Base-by-base conservation (phyloP, 805 yeast genomes). In the Myxozyma udenii region DNA sequence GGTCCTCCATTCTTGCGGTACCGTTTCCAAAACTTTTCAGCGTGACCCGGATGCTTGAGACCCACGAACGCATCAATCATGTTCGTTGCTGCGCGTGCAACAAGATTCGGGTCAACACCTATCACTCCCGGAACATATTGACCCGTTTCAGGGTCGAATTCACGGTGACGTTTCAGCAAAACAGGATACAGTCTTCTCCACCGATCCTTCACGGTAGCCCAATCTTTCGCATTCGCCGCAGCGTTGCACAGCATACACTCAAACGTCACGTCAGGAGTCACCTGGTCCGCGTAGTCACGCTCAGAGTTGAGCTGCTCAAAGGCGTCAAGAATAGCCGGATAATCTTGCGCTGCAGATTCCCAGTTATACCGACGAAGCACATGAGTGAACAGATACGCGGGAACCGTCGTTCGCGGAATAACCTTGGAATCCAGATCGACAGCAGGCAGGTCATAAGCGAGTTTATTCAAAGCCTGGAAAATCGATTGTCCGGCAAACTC, bases 311-410 rank as follows among this genome's bases (percentile, higher is more conserved):
- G n/a, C 14, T 14, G 24, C 23, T 37, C 26, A 33, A 41, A 43
- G 12, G 24, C 19, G 22, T 37, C 39, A 11, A 52, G 7, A 16
- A 47, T 44, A 9, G 44, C 44, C 26, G 9, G 23, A 28, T 35
- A 44, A 16, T 32, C 42, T 38, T 19, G 38, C 23, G 44, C 28
- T 14, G n/a, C 21, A 18, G 44, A 40, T 28, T 14, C 14, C 14
- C 12, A 14, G 9, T 24, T 30, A 35, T 44, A 38, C 30, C 30
- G 30, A 22, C 30, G 21, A 3, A 53, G 36, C 3, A 37, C 44
- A 19, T 46, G 49, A 22, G 51, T 43, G 37, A 53, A 50, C 21
- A 53, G 23, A 19, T 37, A 53, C 24, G 57, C 43, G 18, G 57
- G 57, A 12, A 40, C 46, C 7, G 44, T 39, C 3, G 57, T 53